Evolutionary conservation across 768 basidiomycete species (phyloP).

Genomic region (Xerocomellus chrysenteron): DNA sequence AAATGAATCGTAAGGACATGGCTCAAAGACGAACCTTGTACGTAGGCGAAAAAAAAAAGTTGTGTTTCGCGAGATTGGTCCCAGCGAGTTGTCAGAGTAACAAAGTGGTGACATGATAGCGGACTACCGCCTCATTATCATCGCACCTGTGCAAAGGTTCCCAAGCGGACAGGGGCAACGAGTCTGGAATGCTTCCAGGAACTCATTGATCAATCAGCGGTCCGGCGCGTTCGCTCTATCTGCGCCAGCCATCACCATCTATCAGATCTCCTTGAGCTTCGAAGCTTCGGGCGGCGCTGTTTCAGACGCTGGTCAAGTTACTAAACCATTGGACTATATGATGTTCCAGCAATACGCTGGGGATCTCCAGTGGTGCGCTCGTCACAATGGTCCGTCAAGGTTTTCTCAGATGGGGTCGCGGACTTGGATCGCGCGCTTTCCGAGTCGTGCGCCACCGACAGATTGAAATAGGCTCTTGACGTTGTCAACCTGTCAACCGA

Average conservation of each 20-base stretch:
- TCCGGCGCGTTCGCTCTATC: not conserved
- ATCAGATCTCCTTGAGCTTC: not conserved
- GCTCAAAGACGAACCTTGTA: no score
- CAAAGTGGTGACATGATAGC: not conserved
- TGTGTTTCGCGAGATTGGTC: no score
- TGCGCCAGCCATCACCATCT: not conserved
- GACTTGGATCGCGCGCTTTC: not conserved
- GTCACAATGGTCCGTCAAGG: not conserved
- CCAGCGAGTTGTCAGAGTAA: no score
- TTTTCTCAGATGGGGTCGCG: not conserved
- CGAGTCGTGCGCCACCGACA: not conserved
- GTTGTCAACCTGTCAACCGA: not conserved
- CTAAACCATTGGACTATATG: not conserved
- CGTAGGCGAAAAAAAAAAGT: no score
- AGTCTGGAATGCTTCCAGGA: not conserved
- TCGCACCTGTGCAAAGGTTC: not conserved
- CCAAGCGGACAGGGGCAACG: not conserved
- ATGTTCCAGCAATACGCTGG: no score
- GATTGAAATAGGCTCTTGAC: not conserved
- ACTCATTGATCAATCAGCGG: not conserved
- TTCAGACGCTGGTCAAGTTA: not conserved
- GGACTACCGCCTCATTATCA: not conserved
- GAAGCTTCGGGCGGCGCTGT: not conserved
- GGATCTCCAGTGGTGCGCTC: not conserved
- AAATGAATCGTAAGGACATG: no score